Conservation (phyloP, 352 stramenopile species). For the Paralagenidium karlingii region DNA sequence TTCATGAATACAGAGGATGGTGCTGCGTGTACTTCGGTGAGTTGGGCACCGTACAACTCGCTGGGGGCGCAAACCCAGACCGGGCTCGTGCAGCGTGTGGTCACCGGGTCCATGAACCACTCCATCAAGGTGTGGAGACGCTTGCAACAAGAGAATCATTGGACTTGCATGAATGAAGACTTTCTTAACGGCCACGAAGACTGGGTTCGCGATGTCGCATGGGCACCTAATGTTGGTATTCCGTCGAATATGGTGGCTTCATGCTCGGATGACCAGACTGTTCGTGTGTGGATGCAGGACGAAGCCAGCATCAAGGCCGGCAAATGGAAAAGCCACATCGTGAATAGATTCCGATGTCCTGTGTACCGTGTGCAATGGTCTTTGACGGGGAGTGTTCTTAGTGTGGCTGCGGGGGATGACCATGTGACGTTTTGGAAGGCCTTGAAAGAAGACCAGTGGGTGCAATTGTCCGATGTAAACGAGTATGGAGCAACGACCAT, state of each 20-base stretch:
- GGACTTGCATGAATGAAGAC: constrained; percentile 22
- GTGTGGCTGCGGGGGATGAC: constrained; percentile 48
- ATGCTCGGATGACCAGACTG: constrained; percentile 70
- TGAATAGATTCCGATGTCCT: constrained; percentile 55
- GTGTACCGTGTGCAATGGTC: constrained; percentile 82
- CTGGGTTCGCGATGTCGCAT: constrained; percentile 76
- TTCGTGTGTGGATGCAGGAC: constrained; percentile 69
- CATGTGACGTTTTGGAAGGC: constrained; percentile 79
- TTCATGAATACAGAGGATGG: constrained; percentile 66
- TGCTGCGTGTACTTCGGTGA: constrained; percentile 62
- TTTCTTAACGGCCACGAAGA: constrained; percentile 54
- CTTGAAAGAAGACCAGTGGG: constrained; percentile 38
- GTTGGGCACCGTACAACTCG: constrained; percentile 81
- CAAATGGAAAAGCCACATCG: constrained; percentile 42
- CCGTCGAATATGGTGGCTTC: constrained; percentile 71
- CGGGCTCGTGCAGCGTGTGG: constrained; percentile 57
- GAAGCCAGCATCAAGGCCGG: constrained; percentile 28
- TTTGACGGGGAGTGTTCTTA: constrained; percentile 49
- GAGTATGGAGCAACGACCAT: constrained; percentile 35
- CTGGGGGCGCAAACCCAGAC: constrained; percentile 53
- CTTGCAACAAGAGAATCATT: constrained; percentile 18
- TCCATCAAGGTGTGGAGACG: constrained; percentile 50
- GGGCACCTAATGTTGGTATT: constrained; percentile 74
- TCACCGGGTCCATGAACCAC: constrained; percentile 57
- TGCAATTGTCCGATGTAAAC: constrained; percentile 57